These are phyloP conservation scores for Royoungia palumana DNA, from an alignment of 768 basidiomycete species.

Conservation along the genomic window DNA sequence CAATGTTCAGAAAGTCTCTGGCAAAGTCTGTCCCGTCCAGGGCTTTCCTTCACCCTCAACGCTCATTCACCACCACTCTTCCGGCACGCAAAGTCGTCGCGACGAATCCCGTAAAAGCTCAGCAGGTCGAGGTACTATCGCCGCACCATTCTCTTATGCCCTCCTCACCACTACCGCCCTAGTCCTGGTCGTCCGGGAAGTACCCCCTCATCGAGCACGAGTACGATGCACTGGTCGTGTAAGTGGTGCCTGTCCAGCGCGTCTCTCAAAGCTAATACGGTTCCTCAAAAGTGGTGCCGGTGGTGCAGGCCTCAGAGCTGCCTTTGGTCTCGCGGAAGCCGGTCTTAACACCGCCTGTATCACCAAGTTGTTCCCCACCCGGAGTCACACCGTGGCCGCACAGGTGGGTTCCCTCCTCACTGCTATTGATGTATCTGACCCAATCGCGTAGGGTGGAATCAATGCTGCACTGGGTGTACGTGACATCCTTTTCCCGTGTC, in stretches of 20 bases:
- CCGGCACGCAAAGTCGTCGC: slow-evolving; percentile 59
- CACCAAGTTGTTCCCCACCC: slow-evolving; percentile 97
- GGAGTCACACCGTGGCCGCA: slow-evolving; percentile 98
- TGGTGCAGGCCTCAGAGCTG: slow-evolving; percentile 96
- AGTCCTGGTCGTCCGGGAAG: slow-evolving; percentile 81
- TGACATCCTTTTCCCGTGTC: slow-evolving; percentile 14
- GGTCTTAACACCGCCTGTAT: slow-evolving; percentile 99
- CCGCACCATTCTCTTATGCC: slow-evolving; percentile 4
- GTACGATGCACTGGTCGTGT: slow-evolving; percentile 99
- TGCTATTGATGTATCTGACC: slow-evolving; percentile 10
- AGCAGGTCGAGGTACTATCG: slow-evolving; percentile 68
- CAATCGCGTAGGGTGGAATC: slow-evolving; percentile 75
- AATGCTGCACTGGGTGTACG: slow-evolving; percentile 93
- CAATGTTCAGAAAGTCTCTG: slow-evolving; percentile 67
- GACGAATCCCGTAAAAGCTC: slow-evolving; percentile 73
- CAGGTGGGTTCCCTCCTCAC: slow-evolving; percentile 51
- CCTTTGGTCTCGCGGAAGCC: slow-evolving; percentile 96
- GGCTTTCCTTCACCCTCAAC: slow-evolving; percentile 46
- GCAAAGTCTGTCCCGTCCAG: slow-evolving; percentile 33
- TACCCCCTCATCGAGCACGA: slow-evolving; percentile 99
- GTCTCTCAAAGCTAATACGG: slow-evolving; percentile 12
- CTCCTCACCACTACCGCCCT: slow-evolving; percentile 10
- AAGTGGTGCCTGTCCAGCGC: slow-evolving; percentile 35
- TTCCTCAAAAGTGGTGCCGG: slow-evolving; percentile 77
- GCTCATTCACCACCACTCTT: slow-evolving; percentile 66